Percentiles rank a stretch among this genome's conserved stretches.
phyloP scores from a whole-genome alignment of 2,329 filamentous ascomycete genomes.

The Colletotrichum echinochloae region DNA sequence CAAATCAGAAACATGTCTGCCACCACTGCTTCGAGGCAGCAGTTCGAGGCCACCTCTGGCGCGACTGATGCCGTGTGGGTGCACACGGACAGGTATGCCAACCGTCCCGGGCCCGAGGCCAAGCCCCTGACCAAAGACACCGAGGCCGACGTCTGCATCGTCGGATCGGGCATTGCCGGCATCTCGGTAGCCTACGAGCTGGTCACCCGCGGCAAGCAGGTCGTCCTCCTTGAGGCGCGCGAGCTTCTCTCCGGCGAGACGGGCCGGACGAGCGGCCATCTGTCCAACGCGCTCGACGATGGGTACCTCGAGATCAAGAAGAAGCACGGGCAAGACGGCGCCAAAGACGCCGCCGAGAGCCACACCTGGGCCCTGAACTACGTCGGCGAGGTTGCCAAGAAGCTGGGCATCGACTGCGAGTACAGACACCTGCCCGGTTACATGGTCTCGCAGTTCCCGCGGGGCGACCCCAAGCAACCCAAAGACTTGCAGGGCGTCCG shows the following conservation, averaged over 20 bases:
- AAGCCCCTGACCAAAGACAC: constrained; percentile 56
- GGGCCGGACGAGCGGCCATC: constrained; percentile 65
- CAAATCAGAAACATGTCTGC: neutral
- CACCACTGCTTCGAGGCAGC: neutral
- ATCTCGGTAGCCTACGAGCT: constrained; percentile 66
- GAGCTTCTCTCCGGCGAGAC: constrained; percentile 66
- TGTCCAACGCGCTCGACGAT: constrained; percentile 66
- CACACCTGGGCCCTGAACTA: constrained; percentile 65
- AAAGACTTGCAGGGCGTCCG: constrained; percentile 59
- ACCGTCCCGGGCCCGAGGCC: constrained; percentile 54
- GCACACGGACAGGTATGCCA: constrained; percentile 59
- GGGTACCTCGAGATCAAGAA: constrained; percentile 62
- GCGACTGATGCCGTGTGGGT: constrained; percentile 65
- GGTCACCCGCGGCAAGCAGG: constrained; percentile 60
- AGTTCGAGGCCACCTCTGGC: constrained; percentile 59
- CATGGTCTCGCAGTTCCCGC: constrained; percentile 61
- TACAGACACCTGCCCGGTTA: constrained; percentile 63
- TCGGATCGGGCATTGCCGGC: constrained; percentile 66
- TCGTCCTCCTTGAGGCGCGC: constrained; percentile 65
- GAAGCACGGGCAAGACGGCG: constrained; percentile 64
- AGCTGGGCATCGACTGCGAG: constrained; percentile 67
- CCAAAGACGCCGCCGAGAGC: constrained; percentile 62
- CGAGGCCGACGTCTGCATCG: constrained; percentile 61
- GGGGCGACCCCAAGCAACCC: constrained; percentile 55
- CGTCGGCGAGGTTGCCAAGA: constrained; percentile 61